Conservation (phyloP, 805 yeast species). For the Candida morakotiae region DNA sequence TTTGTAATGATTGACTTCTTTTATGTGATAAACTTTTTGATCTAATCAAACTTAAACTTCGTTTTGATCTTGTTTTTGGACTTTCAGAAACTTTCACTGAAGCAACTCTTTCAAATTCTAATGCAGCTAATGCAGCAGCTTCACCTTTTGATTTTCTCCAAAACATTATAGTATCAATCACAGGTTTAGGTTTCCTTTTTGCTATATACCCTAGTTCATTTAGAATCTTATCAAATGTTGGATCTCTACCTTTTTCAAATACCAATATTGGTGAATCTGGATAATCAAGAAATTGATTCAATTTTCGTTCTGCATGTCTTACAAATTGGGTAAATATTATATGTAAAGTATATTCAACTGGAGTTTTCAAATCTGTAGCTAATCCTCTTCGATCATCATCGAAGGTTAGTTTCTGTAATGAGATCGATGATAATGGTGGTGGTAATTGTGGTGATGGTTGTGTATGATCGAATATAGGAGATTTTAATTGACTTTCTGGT, state of each 20-base stretch:
- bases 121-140: slow-evolving; percentile 51
- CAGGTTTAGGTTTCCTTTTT: slow-evolving; percentile 85
- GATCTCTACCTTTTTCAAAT: slow-evolving; percentile 82
- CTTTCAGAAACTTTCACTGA: slow-evolving; percentile 8
- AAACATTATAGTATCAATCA: slow-evolving; percentile 95
- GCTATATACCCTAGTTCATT: slow-evolving; percentile 89
- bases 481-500: slow-evolving; percentile 11
- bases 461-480: slow-evolving; percentile 20
- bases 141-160: slow-evolving; percentile 96
- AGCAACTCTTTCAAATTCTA: slow-evolving; percentile 28
- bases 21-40: slow-evolving; percentile 40
- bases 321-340: slow-evolving; percentile 94
- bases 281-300: slow-evolving; percentile 64
- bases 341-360: slow-evolving; percentile 89
- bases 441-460: slow-evolving; percentile 37
- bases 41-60: slow-evolving; percentile 39
- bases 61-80: slow-evolving; percentile 24
- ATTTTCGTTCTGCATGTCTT: slow-evolving; percentile 84
- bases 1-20: slow-evolving; percentile 40
- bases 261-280: slow-evolving; percentile 80
- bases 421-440: slow-evolving; percentile 18
- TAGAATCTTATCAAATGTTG: slow-evolving; percentile 79
- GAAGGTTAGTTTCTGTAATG: slow-evolving; percentile 21
- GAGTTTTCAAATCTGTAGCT: slow-evolving; percentile 60
- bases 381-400: slow-evolving; percentile 28